phyloP scores from a whole-genome alignment of 768 basidiomycete genomes.

The Leccinum sublutescens region DNA sequence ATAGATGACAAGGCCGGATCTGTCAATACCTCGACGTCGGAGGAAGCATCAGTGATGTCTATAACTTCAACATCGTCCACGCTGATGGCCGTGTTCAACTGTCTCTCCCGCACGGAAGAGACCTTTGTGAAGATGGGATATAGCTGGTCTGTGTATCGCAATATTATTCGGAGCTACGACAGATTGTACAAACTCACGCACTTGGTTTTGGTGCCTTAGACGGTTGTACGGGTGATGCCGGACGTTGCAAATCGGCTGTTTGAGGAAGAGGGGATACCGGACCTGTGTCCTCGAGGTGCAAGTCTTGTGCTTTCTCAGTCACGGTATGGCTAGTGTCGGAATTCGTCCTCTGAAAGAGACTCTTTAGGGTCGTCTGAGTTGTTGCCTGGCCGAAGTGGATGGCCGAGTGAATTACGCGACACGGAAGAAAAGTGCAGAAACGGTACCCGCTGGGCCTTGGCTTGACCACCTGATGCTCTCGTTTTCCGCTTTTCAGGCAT shows the following conservation, averaged over 20 bases:
- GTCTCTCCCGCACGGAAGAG: conserved; percentile 3
- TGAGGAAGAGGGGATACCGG: background rate
- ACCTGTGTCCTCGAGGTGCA: background rate
- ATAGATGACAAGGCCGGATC: conserved; percentile 12
- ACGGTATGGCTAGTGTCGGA: background rate
- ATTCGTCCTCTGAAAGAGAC: conserved; percentile 23
- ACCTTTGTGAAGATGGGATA: conserved; percentile 28
- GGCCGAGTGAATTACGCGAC: conserved; percentile 7
- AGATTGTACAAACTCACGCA: conserved; percentile 14
- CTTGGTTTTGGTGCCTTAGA: conserved; percentile 12
- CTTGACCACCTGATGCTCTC: conserved; percentile 12
- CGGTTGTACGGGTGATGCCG: background rate
- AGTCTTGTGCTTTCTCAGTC: background rate
- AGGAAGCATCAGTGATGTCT: conserved; percentile 19
- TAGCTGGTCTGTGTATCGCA: conserved; percentile 19
- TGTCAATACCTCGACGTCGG: conserved; percentile 15
- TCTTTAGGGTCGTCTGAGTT: conserved; percentile 29
- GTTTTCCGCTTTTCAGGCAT: conserved; percentile 27
- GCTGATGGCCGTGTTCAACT: conserved; percentile 1
- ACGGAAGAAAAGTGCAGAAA: background rate
- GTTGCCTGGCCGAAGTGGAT: conserved; percentile 8
- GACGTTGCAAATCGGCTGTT: conserved; percentile 1
- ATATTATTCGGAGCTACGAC: background rate
- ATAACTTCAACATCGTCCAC: conserved; percentile 19
- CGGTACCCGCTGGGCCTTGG: conserved; percentile 20